phyloP scores from a whole-genome alignment of 768 basidiomycete species.

The Rhizopogon rudus region DNA sequence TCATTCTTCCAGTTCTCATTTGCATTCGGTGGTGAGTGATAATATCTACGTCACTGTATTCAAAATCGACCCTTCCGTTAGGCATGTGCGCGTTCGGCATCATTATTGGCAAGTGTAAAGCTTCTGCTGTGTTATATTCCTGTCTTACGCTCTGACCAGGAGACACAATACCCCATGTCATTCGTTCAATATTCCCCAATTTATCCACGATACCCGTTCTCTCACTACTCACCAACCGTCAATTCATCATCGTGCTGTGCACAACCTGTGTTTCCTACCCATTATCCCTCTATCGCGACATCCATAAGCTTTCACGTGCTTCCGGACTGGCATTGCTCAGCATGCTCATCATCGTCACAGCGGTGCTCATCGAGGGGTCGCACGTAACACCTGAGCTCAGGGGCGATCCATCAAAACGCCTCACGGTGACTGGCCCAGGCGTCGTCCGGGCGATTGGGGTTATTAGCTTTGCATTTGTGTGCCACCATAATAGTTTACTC shows the following conservation, averaged over 20 bases:
- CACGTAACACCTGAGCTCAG: conserved; percentile 67
- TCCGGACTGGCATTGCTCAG: conserved; percentile 87
- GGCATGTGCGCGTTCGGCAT: conserved; percentile 99
- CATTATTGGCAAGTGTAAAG: conserved; percentile 57
- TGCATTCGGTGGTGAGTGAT: conserved; percentile 81
- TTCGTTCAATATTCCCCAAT: conserved; percentile 78
- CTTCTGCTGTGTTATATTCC: background rate
- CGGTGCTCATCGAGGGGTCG: conserved; percentile 81
- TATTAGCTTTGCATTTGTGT: conserved; percentile 95
- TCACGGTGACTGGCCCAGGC: conserved; percentile 72
- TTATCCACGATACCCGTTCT: conserved; percentile 66
- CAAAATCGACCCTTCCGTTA: conserved; percentile 22
- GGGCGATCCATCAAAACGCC: conserved; percentile 71
- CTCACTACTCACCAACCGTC: conserved; percentile 74
- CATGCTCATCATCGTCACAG: conserved; percentile 89
- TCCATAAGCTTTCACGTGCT: conserved; percentile 92
- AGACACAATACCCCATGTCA: conserved; percentile 94
- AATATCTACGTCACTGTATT: background rate
- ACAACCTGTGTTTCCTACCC: conserved; percentile 91
- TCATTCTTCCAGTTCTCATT: conserved; percentile 98
- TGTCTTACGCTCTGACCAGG: conserved; percentile 37
- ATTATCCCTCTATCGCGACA: conserved; percentile 92
- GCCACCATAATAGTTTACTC: conserved; percentile 95
- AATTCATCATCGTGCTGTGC: conserved; percentile 85
- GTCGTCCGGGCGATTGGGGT: conserved; percentile 96